Conservation (phyloP, 2,329 filamentous ascomycete species). For the Plectosphaerella plurivora region DNA sequence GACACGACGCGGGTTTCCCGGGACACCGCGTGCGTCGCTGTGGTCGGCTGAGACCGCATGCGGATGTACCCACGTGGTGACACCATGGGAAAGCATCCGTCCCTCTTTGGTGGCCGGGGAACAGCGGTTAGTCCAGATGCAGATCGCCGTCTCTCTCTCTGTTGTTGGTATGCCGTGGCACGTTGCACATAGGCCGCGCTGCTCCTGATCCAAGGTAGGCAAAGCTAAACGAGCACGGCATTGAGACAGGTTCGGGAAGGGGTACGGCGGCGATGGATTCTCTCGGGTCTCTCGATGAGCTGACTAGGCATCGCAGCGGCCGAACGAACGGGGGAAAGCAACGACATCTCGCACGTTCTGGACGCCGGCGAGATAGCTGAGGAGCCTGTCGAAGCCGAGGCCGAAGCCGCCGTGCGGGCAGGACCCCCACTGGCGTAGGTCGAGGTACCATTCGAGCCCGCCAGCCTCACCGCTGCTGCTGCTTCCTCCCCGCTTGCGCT, state of each 20-base stretch:
- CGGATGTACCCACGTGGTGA: neutral
- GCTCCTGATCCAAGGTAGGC: conserved; percentile 29
- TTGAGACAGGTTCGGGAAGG: neutral
- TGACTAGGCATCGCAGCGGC: conserved; percentile 54
- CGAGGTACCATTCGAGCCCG: conserved; percentile 77
- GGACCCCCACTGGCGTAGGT: conserved; percentile 85
- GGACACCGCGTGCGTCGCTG: neutral
- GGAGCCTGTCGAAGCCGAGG: conserved; percentile 79
- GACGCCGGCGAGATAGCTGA: conserved; percentile 79
- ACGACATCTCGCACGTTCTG: conserved; percentile 81
- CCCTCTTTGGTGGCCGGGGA: neutral
- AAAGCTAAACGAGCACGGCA: conserved; percentile 33
- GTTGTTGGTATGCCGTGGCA: neutral
- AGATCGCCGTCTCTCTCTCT: neutral
- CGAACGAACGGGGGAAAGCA: conserved; percentile 74
- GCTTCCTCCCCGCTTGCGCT: conserved; percentile 16
- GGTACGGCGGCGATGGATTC: neutral
- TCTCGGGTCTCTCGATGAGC: neutral
- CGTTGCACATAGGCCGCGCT: conserved; percentile 18
- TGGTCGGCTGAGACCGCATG: neutral
- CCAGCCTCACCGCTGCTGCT: conserved; percentile 16
- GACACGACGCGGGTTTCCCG: neutral
- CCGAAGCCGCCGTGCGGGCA: conserved; percentile 90
- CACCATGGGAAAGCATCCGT: neutral
- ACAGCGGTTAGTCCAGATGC: neutral